These are phyloP conservation scores for Cyanidium caldarium DNA, from an alignment of 23 red algal species.

Conservation along the genomic window DNA sequence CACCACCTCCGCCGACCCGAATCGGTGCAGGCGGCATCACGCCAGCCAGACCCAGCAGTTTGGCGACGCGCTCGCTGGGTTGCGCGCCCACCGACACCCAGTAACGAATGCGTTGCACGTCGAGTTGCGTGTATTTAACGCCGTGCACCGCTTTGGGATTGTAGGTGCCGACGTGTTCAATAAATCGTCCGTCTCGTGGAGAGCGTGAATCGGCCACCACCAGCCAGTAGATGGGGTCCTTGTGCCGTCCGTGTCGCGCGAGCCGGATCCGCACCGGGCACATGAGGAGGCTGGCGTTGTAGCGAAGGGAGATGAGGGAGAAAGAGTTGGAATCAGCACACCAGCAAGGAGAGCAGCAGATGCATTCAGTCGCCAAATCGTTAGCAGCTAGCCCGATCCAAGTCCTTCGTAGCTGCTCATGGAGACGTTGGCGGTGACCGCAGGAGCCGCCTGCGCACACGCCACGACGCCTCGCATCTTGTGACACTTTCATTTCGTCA, in stretches of 20 bases:
- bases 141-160: conserved; percentile 29
- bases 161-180: conserved; percentile 69
- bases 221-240: conserved; percentile 68
- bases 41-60: not conserved
- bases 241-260: conserved; percentile 40
- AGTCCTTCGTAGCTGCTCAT: too few relatives aligned
- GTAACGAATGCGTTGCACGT: conserved; percentile 57
- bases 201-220: conserved; percentile 56
- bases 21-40: not conserved
- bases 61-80: conserved; percentile 24
- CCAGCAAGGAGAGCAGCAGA: too few relatives aligned
- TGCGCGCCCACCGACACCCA: conserved; percentile 72
- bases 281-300: not conserved
- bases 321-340: too few relatives aligned
- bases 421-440: too few relatives aligned
- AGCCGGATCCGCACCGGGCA: conserved; percentile 49
- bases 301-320: too few relatives aligned
- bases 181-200: conserved; percentile 47
- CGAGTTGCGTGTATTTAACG: conserved; percentile 43
- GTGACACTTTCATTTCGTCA: too few relatives aligned
- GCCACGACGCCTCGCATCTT: too few relatives aligned
- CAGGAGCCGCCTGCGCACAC: too few relatives aligned
- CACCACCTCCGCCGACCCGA: too few relatives aligned
- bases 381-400: too few relatives aligned
- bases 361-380: too few relatives aligned